Percentiles rank a stretch among this genome's conserved stretches.
Conservation (phyloP, 495 filamentous ascomycete species). For the Viridothelium virens region DNA sequence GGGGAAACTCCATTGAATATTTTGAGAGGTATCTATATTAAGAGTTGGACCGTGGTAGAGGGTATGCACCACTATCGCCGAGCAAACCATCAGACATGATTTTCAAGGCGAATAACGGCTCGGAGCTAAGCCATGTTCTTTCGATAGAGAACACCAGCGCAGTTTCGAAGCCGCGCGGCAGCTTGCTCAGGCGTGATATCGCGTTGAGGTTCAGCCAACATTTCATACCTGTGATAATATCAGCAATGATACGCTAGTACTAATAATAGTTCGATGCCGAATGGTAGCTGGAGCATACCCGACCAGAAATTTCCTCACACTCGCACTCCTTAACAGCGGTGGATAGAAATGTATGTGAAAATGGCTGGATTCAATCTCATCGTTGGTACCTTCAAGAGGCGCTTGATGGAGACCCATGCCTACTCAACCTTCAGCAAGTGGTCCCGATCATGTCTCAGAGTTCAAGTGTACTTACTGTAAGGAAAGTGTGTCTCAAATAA, state of each 20-base stretch:
- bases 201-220: conserved; percentile 93
- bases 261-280: background rate
- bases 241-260: background rate
- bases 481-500: conserved; percentile 95
- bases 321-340: conserved; percentile 82
- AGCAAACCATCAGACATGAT: background rate
- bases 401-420: conserved; percentile 83
- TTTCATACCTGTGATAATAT: conserved; percentile 51
- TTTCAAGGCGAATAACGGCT: background rate
- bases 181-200: conserved; percentile 98
- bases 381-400: conserved; percentile 72
- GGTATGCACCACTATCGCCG: background rate
- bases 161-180: conserved; percentile 62
- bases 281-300: conserved; percentile 44
- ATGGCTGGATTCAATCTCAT: conserved; percentile 79
- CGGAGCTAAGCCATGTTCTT: conserved; percentile 45
- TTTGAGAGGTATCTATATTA: no score
- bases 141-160: conserved; percentile 77
- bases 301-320: conserved; percentile 90
- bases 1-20: no score
- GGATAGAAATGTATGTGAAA: conserved; percentile 98
- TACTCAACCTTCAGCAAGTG: conserved; percentile 14
- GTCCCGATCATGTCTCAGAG: conserved; percentile 6
- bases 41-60: no score
- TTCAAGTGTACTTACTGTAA: conserved; percentile 53